Evolutionary conservation across 192 early-diverging fungal genomes (phyloP), one percentile per base, ranked within the genome.

Genomic region (Umbelopsis vinacea): DNA sequence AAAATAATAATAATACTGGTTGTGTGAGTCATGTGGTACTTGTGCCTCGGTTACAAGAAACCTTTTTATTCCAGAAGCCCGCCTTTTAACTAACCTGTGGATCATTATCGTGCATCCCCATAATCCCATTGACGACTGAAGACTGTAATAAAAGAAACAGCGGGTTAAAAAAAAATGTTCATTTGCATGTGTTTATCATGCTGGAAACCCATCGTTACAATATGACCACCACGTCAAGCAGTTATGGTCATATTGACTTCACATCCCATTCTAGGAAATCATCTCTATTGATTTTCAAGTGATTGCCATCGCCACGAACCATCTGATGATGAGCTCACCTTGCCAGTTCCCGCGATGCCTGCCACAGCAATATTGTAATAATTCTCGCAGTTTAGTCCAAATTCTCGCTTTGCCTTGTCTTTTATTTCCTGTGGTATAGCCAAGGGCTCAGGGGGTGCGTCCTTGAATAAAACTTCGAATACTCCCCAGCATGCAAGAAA

Each of bases 321-420:
- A 63, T 40, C 46, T 57, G 43, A 37, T 72, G 21, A 70, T 69
- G 40, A 43, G 26, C 19, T 71, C 72, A 80, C 79, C 75, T 80
- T 80, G 53, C 79, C 79, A 21, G 74, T 74, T 46, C 79, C 79
- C 17, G 74, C 57, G 9, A 52, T 60, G 11, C 79, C 79, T n/a
- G 76, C 75, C 24, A 80, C 69, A 10, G 79, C 79, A 1, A 80
- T 71, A 68, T 80, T 80, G 48, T 80, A 80, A 54, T 68, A 76
- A 21, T 73, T 50, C 17, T 76, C 75, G 57, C 74, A 80, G 33
- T 76, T 68, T 21, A 80, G 47, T 22, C 79, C 79, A 24, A 80
- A 73, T 4, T 60, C 57, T 46, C 47, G 38, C 54, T 54, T 68
- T 33, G 66, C 77, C 29, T 63, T 29, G 8, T 52, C 29, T 63